Evolutionary conservation across 192 early-diverging fungal species (phyloP), one percentile per base, ranked within the genome.

Genomic region (Backusella australiensis): DNA sequence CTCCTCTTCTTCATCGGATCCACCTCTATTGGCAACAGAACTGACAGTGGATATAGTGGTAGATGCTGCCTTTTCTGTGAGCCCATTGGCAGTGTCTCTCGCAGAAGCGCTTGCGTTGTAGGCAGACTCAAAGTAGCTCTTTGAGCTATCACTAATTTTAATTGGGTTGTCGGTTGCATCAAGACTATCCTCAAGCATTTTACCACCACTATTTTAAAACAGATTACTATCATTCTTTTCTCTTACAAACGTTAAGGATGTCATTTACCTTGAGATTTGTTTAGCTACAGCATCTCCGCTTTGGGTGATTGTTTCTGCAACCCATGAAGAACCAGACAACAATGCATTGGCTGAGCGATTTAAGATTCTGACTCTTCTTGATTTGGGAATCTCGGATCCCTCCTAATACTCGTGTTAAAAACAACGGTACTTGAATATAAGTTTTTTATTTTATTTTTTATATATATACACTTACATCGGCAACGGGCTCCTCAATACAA

Each of bases 241-340:
- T 49, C n/a, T 49, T 17, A 17, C 4, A 19, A 5, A n/a, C 7
- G 17, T 26, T 21, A 26, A 9, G 19, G 1, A 34, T 59, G 11
- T 1, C 3, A 21, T 53, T 81, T 76, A 81, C 80, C 6, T 77
- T 66, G 36, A 35, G 15, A 81, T 81, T 17, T 46, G 52, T 0
- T 49, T 59, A 8, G 80, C 80, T 19, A 81, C 38, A 21, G n/a
- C 12, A 26, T 77, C 29, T 17, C 76, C 76, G 11, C 72, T 72
- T 23, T 44, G 21, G 2, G 75, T n/a, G 15, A 81, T 52, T 34
- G 21, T 4, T 8, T 71, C 15, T 14, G 80, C 72, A 21, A 81
- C 42, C 72, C 80, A 75, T 29, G 56, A 69, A 32, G 80, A 81
- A 19, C 80, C 80, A 63, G 29, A 35, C 14, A 75, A 56, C 19